Percentiles rank a stretch among this genome's conserved stretches.
phyloP scores from a whole-genome alignment of 768 basidiomycete genomes.

The Suillus lakei region DNA sequence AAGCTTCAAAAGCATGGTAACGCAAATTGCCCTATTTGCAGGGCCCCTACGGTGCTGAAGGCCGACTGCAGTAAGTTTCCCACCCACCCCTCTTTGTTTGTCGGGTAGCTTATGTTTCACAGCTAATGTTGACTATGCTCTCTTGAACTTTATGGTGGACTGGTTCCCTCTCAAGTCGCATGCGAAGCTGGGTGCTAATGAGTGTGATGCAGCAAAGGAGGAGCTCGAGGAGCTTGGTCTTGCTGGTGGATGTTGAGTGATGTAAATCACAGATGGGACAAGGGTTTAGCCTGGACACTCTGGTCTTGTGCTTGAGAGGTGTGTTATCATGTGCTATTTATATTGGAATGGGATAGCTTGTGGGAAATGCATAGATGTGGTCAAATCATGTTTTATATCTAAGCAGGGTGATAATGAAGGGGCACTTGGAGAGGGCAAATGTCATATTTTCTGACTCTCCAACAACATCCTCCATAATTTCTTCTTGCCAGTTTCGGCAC shows the following conservation, averaged over 20 bases:
- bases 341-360: background rate
- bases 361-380: too few relatives aligned
- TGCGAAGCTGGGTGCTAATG: conserved; percentile 75
- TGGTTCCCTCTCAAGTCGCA: conserved; percentile 90
- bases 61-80: conserved; percentile 73
- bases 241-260: conserved; percentile 43
- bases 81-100: background rate
- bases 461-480: conserved; percentile 58
- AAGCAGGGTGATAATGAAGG: conserved; percentile 13
- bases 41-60: conserved; percentile 72
- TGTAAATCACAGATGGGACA: conserved; percentile 32
- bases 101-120: conserved; percentile 1
- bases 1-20: conserved; percentile 89
- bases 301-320: too few relatives aligned
- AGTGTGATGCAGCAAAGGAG: conserved; percentile 74
- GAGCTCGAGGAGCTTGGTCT: conserved; percentile 69
- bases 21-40: conserved; percentile 83
- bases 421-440: background rate
- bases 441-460: conserved; percentile 12
- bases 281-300: background rate
- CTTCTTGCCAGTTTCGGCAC: conserved; percentile 58
- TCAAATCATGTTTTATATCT: background rate
- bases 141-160: conserved; percentile 85
- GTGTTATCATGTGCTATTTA: background rate
- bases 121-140: conserved; percentile 82